Base-by-base conservation (phyloP, 805 yeast genomes). In the Wickerhamiella sorbophila region DNA sequence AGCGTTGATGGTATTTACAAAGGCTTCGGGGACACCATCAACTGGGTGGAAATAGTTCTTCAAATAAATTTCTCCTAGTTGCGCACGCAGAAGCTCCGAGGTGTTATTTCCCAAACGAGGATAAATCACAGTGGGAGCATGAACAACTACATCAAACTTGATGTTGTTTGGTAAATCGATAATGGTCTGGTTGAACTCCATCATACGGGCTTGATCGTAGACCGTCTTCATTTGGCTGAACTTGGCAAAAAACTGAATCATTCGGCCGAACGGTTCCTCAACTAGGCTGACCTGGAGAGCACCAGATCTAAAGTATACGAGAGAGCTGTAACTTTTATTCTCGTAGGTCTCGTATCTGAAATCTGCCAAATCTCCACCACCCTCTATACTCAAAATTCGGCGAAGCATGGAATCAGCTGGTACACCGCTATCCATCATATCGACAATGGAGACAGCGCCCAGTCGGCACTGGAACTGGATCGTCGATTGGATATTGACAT, bases 161-260 rank as follows among this genome's bases (percentile, higher is more conserved):
- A 86, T 75, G 48, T 68, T 71, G 37, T 64, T 70, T 1, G 82
- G 74, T 39, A 62, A 71, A 34, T 71, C 71, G 34, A 77, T 66
- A 35, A 66, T 74, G 0, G 91, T 91, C 57, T 83, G 94, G 50
- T 79, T 74, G 50, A 85, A 72, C 0, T 97, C 95, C 9, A 86
- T 83, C 52, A 79, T 84, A 44, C 97, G 71, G 0, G 97, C 94
- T 17, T 72, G 65, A 53, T 91, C 98, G 58, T 82, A 93, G n/a
- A 87, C 67, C 3, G 72, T 74, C 59, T 91, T 91, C 94, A 88
- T 84, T 50, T 72, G 72, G 44, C 75, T 79, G 53, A 93, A 82
- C 50, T 79, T 80, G 48, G 74, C 74, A 52, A 85, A 63, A 52
- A 75, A 88, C 9, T 70, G 66, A 24, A 79, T 53, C 9, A 93